Evolutionary conservation across 306 rosid genomes (phyloP).

Genomic region (Lotus japonicus): DNA sequence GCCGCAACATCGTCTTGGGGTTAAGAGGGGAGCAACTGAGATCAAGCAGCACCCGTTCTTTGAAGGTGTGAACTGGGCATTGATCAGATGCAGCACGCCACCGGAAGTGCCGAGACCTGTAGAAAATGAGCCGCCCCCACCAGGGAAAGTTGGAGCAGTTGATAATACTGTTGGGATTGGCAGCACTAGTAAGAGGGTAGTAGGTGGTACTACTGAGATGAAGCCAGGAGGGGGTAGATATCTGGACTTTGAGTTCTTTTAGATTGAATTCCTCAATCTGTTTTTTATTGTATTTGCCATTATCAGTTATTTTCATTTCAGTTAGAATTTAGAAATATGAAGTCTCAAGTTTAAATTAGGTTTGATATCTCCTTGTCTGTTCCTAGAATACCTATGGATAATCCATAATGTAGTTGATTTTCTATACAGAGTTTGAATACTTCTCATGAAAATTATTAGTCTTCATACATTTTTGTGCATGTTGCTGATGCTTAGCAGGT

Average conservation of each 20-base stretch:
- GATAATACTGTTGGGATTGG: conserved; percentile 46
- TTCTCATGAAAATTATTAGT: conserved; percentile 1
- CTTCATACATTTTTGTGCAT: neutral
- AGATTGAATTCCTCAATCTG: conserved; percentile 37
- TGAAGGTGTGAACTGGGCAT: conserved; percentile 98
- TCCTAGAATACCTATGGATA: conserved; percentile 27
- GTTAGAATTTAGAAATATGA: conserved; percentile 45
- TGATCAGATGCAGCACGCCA: conserved; percentile 92
- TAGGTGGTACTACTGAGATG: conserved; percentile 70
- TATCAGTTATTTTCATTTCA: conserved; percentile 31
- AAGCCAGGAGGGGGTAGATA: conserved; percentile 92
- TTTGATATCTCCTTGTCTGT: conserved; percentile 12
- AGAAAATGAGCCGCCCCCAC: conserved; percentile 63
- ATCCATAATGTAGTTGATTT: conserved; percentile 22
- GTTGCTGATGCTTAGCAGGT: neutral
- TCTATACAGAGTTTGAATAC: conserved; percentile 17
- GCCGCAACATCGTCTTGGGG: conserved; percentile 93
- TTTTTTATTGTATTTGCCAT: conserved; percentile 33
- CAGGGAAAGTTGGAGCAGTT: conserved; percentile 54
- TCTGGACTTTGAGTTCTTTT: conserved; percentile 99
- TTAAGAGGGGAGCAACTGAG: conserved; percentile 96
- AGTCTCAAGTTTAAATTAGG: conserved; percentile 23
- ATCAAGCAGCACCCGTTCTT: conserved; percentile 97
- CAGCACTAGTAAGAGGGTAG: conserved; percentile 77
- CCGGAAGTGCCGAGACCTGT: conserved; percentile 96